Evolutionary conservation across 2,329 filamentous ascomycete species (phyloP).

Genomic region (Aureobasidium musti): DNA sequence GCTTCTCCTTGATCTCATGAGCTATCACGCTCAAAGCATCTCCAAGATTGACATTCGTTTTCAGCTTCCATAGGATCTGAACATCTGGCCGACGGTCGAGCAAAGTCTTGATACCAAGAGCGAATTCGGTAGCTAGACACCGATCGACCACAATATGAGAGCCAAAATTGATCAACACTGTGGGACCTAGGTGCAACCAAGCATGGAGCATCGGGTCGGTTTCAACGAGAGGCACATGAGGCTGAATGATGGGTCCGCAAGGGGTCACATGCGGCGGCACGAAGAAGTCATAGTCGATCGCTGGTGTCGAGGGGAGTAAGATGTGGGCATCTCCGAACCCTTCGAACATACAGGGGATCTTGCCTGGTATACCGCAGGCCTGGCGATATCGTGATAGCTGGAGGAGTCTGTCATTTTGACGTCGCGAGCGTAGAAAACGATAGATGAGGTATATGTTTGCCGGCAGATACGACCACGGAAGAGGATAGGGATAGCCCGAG

Average conservation of each 20-base stretch:
- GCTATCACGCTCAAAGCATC: conserved; percentile 7
- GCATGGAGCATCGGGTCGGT: not conserved
- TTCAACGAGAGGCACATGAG: not conserved
- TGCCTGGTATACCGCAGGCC: not conserved
- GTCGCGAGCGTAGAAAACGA: not conserved
- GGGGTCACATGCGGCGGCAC: not conserved
- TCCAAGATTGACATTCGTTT: not conserved
- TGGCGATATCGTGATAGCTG: conserved; percentile 5
- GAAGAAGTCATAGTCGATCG: conserved; percentile 13
- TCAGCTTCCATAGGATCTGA: conserved; percentile 27
- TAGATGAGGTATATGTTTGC: conserved; percentile 8
- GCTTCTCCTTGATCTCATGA: not conserved
- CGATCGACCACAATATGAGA: conserved; percentile 9
- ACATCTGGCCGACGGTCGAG: conserved; percentile 21
- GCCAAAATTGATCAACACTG: conserved; percentile 25
- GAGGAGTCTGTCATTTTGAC: not conserved
- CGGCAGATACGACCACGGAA: conserved; percentile 8
- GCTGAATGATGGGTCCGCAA: conserved; percentile 2
- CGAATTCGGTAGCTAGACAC: not conserved
- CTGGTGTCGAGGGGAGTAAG: not conserved
- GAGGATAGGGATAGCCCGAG: conserved; percentile 1
- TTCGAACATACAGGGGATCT: conserved; percentile 4
- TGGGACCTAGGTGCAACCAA: conserved; percentile 20
- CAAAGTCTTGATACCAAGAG: conserved; percentile 6
- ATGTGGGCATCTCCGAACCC: conserved; percentile 7